phyloP scores from a whole-genome alignment of 2,329 filamentous ascomycete genomes.

The Phialocephala subalpina region DNA sequence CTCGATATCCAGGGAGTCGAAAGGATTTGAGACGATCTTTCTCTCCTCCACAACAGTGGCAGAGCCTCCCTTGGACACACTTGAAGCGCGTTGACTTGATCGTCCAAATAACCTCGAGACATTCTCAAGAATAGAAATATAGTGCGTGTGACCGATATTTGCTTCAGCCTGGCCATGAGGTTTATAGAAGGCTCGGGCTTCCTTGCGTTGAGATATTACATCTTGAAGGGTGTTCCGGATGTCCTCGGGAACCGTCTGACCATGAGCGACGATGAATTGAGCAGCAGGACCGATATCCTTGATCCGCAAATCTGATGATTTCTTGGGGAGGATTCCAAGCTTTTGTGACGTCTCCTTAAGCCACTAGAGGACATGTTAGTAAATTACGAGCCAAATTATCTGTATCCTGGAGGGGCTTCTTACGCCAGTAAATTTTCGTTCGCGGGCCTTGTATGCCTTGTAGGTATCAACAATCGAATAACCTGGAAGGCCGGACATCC shows the following conservation, averaged over 20 bases:
- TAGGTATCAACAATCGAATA: slow-evolving; percentile 26
- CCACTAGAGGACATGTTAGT: slow-evolving; percentile 11
- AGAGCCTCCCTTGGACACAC: slow-evolving; percentile 5
- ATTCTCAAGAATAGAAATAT: slow-evolving; percentile 19
- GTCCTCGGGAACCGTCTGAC: slow-evolving; percentile 14
- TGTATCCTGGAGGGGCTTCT: too few species aligned
- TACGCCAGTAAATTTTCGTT: slow-evolving; percentile 19
- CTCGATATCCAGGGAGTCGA: slow-evolving; percentile 17
- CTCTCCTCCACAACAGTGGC: background rate
- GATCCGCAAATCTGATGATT: slow-evolving; percentile 12
- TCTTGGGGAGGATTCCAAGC: slow-evolving; percentile 3
- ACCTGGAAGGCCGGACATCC: background rate
- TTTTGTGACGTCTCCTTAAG: slow-evolving; percentile 24
- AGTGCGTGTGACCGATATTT: slow-evolving; percentile 20
- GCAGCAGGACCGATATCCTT: slow-evolving; percentile 11
- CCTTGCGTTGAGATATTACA: slow-evolving; percentile 20
- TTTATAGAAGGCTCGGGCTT: slow-evolving; percentile 13
- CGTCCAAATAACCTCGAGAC: slow-evolving; percentile 11
- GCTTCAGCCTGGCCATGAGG: background rate
- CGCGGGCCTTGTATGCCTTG: slow-evolving; percentile 28
- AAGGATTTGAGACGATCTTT: slow-evolving; percentile 9
- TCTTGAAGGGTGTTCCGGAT: slow-evolving; percentile 16
- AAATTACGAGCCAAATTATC: background rate
- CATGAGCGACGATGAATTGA: background rate
- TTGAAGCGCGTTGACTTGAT: background rate